phyloP scores from a whole-genome alignment of 225 moss, liverwort and hornwort genomes.

The Antitrichia curtipendula region DNA sequence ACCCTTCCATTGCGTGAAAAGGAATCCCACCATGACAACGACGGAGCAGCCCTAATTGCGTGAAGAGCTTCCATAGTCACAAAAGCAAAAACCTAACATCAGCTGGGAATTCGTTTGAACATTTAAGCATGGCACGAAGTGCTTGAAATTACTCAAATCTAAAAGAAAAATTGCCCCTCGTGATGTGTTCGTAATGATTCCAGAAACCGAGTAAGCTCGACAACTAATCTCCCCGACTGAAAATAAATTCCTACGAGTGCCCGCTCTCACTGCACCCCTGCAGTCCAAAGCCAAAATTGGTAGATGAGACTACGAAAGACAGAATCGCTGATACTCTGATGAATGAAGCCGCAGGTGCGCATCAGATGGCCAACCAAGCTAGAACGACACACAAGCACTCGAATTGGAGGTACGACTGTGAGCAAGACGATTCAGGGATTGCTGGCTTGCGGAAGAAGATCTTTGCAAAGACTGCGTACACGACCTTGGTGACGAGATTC shows the following conservation, averaged over 20 bases:
- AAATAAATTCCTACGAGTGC: background rate
- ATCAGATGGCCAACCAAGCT: background rate
- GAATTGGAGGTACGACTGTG: background rate
- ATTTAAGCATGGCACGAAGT: background rate
- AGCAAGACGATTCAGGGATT: background rate
- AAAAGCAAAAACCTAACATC: background rate
- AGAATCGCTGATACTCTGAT: background rate
- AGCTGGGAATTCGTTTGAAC: background rate
- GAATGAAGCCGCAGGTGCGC: background rate
- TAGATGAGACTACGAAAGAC: background rate
- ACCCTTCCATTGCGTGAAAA: background rate
- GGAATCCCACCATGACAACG: background rate
- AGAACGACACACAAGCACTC: background rate
- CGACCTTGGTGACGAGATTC: background rate
- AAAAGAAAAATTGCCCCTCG: background rate
- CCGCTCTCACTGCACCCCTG: background rate
- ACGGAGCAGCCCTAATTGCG: background rate
- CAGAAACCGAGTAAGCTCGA: background rate
- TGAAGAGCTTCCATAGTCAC: conserved; percentile 12
- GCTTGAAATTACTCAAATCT: background rate
- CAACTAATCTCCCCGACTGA: background rate
- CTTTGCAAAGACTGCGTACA: background rate
- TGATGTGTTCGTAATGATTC: background rate
- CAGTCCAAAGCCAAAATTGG: background rate
- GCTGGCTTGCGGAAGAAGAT: background rate